A percentile compares a stretch with the other conserved stretches of the same genome.
Evolutionary conservation across 495 filamentous ascomycete genomes (phyloP).

Genomic region (Hypoxylon lienhwacheense): DNA sequence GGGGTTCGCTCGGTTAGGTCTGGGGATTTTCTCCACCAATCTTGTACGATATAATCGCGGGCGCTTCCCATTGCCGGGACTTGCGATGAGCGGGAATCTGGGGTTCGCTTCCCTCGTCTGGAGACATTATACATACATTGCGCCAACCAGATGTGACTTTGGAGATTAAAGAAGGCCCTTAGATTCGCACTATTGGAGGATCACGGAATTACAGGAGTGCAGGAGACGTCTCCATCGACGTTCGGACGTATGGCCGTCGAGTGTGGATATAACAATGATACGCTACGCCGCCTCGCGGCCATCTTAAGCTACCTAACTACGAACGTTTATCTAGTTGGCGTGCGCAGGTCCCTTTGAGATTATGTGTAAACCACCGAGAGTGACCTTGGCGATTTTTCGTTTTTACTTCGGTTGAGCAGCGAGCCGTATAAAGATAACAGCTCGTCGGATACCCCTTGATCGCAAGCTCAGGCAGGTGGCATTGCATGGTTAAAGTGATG

Average conservation of each 20-base stretch:
- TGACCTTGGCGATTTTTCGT: too few species aligned
- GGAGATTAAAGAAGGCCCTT: not conserved
- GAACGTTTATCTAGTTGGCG: too few species aligned
- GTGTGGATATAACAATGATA: conserved; percentile 9
- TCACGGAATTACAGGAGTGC: conserved; percentile 3
- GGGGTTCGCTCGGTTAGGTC: conserved; percentile 14
- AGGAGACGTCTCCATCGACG: not conserved
- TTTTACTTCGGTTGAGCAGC: too few species aligned
- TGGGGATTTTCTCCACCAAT: conserved; percentile 26
- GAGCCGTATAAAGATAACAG: too few species aligned
- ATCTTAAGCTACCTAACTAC: conserved; percentile 5
- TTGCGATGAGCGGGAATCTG: conserved; percentile 19
- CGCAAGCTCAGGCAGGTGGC: too few species aligned
- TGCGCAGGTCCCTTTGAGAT: too few species aligned
- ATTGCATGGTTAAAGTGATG: too few species aligned
- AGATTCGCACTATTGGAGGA: conserved; percentile 8
- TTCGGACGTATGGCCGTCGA: too few species aligned
- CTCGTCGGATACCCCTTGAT: too few species aligned
- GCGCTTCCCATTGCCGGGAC: conserved; percentile 15
- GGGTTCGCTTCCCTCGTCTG: conserved; percentile 21
- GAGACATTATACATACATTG: conserved; percentile 3
- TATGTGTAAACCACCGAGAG: too few species aligned
- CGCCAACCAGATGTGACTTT: conserved; percentile 8
- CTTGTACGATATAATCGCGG: conserved; percentile 9
- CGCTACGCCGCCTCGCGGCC: conserved; percentile 18